Conservation (phyloP, 495 filamentous ascomycete species). For the Friedmanniomyces simplex region DNA sequence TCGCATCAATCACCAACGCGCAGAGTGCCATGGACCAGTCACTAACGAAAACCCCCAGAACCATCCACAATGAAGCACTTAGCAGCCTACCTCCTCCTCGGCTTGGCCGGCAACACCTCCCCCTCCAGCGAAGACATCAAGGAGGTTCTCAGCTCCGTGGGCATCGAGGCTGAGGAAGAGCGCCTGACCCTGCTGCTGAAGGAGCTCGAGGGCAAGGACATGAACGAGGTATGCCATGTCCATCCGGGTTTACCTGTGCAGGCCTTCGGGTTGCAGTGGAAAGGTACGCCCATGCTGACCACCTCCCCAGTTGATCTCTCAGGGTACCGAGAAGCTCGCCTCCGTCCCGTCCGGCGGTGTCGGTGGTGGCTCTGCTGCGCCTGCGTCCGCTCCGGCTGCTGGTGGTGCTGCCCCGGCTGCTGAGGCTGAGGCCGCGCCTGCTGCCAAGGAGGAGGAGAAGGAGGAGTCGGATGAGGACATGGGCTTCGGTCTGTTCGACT, state of each 20-base stretch:
- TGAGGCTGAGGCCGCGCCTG: conserved; percentile 63
- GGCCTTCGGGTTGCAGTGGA: neutral
- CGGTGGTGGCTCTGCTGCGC: conserved; percentile 49
- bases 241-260: neutral
- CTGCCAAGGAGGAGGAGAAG: conserved; percentile 58
- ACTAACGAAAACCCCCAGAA: conserved; percentile 10
- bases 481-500: conserved; percentile 93
- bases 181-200: conserved; percentile 74
- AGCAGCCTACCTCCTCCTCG: conserved; percentile 95
- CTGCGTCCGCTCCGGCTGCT: conserved; percentile 54
- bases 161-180: conserved; percentile 85
- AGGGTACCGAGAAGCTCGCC: conserved; percentile 87
- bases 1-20: neutral
- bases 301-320: conserved; percentile 67
- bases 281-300: conserved; percentile 47
- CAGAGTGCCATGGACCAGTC: neutral
- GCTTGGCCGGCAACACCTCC: conserved; percentile 81
- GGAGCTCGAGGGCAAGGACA: conserved; percentile 95
- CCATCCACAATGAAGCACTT: conserved; percentile 94
- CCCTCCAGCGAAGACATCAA: conserved; percentile 85
- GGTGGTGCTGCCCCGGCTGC: conserved; percentile 53
- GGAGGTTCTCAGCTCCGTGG: conserved; percentile 82
- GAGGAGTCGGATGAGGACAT: conserved; percentile 99
- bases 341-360: conserved; percentile 86
- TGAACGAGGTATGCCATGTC: conserved; percentile 64